Percentiles rank a stretch among this genome's conserved stretches.
Evolutionary conservation across 2,329 filamentous ascomycete genomes (phyloP).

Genomic region (Ophiosphaerella narmari): DNA sequence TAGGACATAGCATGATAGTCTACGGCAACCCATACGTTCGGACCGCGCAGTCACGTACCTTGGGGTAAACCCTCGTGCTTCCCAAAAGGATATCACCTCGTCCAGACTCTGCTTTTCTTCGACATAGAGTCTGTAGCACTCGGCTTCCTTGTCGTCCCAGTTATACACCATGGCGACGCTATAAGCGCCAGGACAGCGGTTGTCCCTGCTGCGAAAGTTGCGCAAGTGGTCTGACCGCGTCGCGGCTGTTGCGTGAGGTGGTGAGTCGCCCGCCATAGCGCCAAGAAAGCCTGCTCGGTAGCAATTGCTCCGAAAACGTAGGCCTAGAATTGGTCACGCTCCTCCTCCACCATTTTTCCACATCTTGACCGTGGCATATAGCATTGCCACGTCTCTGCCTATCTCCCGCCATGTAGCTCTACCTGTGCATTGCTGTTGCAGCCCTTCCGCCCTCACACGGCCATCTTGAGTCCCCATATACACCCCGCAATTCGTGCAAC

Average conservation of each 20-base stretch:
- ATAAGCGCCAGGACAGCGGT: background rate
- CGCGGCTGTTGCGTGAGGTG: slow-evolving; percentile 14
- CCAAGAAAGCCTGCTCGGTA: slow-evolving; percentile 23
- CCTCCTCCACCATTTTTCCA: background rate
- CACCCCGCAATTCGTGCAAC: background rate
- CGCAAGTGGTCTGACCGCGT: slow-evolving; percentile 19
- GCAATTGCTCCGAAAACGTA: slow-evolving; percentile 17
- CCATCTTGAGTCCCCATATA: background rate
- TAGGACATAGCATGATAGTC: background rate
- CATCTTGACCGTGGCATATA: background rate
- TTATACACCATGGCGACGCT: slow-evolving; percentile 54
- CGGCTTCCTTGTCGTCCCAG: slow-evolving; percentile 68
- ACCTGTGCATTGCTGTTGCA: background rate
- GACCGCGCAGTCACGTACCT: slow-evolving; percentile 56
- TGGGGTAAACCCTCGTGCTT: slow-evolving; percentile 67
- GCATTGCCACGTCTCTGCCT: background rate
- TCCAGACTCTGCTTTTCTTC: slow-evolving; percentile 73
- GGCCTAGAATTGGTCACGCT: slow-evolving; percentile 10
- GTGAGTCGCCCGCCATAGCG: slow-evolving; percentile 25
- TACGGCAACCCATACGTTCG: slow-evolving; percentile 30
- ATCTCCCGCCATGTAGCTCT: background rate
- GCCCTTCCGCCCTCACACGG: too few relatives aligned
- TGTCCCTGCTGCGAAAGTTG: slow-evolving; percentile 8
- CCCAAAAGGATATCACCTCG: slow-evolving; percentile 73
- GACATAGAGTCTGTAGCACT: slow-evolving; percentile 75